Base-by-base conservation (phyloP, 139 green algal species). In the Chlorella sp. region DNA sequence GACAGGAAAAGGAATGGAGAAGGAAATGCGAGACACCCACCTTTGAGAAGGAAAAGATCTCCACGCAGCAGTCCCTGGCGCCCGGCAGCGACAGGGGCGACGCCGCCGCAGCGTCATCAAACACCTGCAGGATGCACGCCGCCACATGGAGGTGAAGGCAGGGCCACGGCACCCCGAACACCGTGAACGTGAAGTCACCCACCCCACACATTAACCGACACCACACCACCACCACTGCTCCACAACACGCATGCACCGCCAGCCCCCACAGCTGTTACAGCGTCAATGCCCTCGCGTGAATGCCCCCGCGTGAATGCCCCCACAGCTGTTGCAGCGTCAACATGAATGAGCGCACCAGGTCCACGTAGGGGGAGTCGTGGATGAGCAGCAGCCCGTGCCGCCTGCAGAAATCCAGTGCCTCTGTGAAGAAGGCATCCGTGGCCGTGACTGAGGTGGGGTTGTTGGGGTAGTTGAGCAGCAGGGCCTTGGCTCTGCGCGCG, bases 401-500 rank as follows among this genome's bases (percentile, higher is more conserved):
- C 42, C 67, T n/a, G 30, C 77, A 84, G 62, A 88, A 79, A 27
- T 51, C 72, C 30, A 88, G 65, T 32, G 77, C 80, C 0, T 14
- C 10, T 59, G 42, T 32, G 74, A 83, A 88, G 70, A 88, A 88
- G 10, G 32, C 71, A 10, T 72, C 23, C 17, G 70, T 67, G 22
- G 77, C 80, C 1, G 76, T 76, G 0, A 70, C 80, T 3, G 70
- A 49, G 1, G 83, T 86, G 30, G 83, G 83, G 77, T 88, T 88
- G 77, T 88, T 86, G 50, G 83, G 83, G 75, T 86, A 86, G 70
- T 88, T 88, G 35, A 88, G 77, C 55, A 88, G 80, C 67, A 88
- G 51, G 22, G 80, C 64, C 70, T 71, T 68, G 27, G 30, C 29
- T 5, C 62, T 68, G 62, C 27, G 55, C 42, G n/a, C n/a, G n/a